Conservation (phyloP, 2,329 filamentous ascomycete genomes). For the Trichoderma koningii region DNA sequence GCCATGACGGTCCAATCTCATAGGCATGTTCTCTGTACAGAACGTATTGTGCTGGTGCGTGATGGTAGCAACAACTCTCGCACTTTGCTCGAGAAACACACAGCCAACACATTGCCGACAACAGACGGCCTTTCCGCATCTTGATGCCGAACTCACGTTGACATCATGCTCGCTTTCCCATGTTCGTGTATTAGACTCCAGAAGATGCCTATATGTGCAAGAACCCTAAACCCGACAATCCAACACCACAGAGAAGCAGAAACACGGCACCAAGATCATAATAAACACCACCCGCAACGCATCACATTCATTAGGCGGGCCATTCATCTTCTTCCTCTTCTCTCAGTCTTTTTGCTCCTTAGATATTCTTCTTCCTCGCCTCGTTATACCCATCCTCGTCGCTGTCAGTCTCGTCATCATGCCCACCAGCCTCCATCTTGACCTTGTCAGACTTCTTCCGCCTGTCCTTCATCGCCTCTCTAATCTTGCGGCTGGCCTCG, state of each 20-base stretch:
- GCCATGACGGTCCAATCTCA: background rate
- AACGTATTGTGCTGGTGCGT: background rate
- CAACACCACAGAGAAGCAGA: background rate
- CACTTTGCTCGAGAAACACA: too few species aligned
- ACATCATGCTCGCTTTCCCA: background rate
- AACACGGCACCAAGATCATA: background rate
- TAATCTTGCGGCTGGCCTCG: constrained; percentile 80
- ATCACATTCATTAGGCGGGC: constrained; percentile 17
- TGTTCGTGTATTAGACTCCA: background rate
- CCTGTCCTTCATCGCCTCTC: constrained; percentile 74
- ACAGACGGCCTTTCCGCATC: too few species aligned
- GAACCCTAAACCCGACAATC: background rate
- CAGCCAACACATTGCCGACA: too few species aligned
- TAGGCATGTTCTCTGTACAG: background rate
- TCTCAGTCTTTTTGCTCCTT: background rate
- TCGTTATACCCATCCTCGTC: constrained; percentile 49
- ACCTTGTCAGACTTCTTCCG: constrained; percentile 56
- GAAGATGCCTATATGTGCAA: constrained; percentile 7
- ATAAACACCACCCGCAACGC: background rate
- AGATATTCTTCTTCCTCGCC: constrained; percentile 47
- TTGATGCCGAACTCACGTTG: background rate
- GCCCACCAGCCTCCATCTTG: constrained; percentile 41
- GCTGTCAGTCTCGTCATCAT: constrained; percentile 42
- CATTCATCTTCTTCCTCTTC: too few species aligned
- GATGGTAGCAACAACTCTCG: background rate